Percentiles rank a stretch among this genome's conserved stretches.
Conservation (phyloP, 176 grass and related monocot species). For the Oryza rufipogon region DNA sequence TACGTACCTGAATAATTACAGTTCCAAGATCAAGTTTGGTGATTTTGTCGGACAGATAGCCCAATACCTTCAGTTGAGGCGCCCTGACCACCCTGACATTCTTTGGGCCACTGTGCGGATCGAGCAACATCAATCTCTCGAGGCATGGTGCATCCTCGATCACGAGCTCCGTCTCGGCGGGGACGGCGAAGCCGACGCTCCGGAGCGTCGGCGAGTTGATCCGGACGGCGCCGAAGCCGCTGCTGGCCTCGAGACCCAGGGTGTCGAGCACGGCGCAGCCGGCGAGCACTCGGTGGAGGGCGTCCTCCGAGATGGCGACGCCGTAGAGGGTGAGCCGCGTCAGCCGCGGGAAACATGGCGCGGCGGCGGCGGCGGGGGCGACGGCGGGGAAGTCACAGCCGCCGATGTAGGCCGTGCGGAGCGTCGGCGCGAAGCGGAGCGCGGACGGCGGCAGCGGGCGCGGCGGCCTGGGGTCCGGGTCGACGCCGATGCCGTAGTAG, state of each 20-base stretch:
- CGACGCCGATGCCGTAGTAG: neutral
- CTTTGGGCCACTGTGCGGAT: neutral
- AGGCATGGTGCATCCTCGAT: constrained; percentile 12
- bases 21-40: neutral
- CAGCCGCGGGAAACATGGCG: neutral
- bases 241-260: neutral
- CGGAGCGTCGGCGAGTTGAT: neutral
- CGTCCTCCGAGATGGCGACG: neutral
- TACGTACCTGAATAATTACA: neutral
- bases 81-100: neutral
- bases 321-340: neutral
- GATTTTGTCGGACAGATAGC: neutral
- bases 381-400: neutral
- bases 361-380: neutral
- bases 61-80: neutral
- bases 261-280: neutral
- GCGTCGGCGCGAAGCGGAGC: neutral
- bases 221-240: neutral
- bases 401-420: neutral
- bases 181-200: neutral
- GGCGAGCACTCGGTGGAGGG: neutral
- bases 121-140: neutral
- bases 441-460: constrained; percentile 10
- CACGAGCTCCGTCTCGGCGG: neutral
- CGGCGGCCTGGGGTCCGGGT: neutral